Evolutionary conservation across 257 asterid genomes (phyloP).

Genomic region (Lycium barbarum): DNA sequence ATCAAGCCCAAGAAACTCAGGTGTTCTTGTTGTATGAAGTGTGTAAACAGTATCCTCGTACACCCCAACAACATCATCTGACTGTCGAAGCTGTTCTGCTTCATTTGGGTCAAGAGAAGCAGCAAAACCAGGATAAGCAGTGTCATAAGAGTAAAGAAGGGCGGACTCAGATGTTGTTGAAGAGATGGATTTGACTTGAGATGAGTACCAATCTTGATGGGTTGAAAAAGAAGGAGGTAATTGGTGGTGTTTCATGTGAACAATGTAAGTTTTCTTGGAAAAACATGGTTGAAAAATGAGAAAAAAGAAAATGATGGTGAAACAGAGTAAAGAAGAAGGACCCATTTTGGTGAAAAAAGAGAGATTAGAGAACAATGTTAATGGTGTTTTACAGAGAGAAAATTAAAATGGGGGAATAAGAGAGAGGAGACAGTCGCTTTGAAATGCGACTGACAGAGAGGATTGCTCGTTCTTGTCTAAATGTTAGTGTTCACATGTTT

Average conservation of each 20-base stretch:
- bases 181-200: conserved; percentile 35
- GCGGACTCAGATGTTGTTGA: conserved; percentile 28
- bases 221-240: conserved; percentile 45
- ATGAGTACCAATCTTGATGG: conserved; percentile 47
- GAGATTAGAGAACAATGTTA: neutral
- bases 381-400: neutral
- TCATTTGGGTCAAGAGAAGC: conserved; percentile 44
- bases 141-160: conserved; percentile 44
- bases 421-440: conserved; percentile 32
- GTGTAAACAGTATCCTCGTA: conserved; percentile 50
- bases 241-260: conserved; percentile 46
- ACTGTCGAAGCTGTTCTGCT: conserved; percentile 49
- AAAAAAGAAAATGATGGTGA: conserved; percentile 16
- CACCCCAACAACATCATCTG: conserved; percentile 49
- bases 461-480: neutral
- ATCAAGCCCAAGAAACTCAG: conserved; percentile 51
- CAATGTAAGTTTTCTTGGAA: conserved; percentile 46
- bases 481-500: too few relatives aligned
- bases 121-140: conserved; percentile 54
- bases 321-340: conserved; percentile 30
- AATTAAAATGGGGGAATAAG: neutral
- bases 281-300: conserved; percentile 40
- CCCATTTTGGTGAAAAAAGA: conserved; percentile 24
- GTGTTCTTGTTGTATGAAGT: conserved; percentile 56
- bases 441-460: conserved; percentile 41